Evolutionary conservation across 2,329 filamentous ascomycete species (phyloP), one percentile per base, ranked within the genome.

Genomic region (Colletotrichum euphorbiae): DNA sequence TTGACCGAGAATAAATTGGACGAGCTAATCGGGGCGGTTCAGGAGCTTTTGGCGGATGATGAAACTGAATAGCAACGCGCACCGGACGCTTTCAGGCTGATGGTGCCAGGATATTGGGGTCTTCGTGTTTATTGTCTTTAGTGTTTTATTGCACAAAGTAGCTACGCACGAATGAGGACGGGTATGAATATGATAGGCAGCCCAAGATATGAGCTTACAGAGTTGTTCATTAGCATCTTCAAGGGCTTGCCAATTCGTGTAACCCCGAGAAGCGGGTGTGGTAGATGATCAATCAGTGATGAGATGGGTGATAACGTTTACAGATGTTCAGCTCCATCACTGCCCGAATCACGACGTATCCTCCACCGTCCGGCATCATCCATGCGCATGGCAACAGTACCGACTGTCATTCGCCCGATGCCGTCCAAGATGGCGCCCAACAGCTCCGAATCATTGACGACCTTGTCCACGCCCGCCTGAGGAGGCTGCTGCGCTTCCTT

Each of bases 361-460:
- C 81, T 77, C 81, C 80, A 83, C 45, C 81, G 75, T 3, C 80
- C 81, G 11, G 74, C 77, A 13, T 78, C 73, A 52, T 83, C 79
- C 71, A 75, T 72, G 33, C 69, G 67, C 77, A 83, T 81, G 17
- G 73, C 72, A 19, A 66, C 48, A 3, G 61, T 66, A 17, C 61
- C 66, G 11, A 83, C 73, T 33, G 66, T 61, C 50, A 79, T 72
- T 7, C 74, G 73, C 6, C 74, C 74, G 6, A 82, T 78, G 2
- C 78, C 80, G 3, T 80, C 75, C 6, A 82, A 54, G 0, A 82
- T 73, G 13, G 77, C 73, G 19, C 77, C 74, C 21, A 81, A 71
- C 2, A 80, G 69, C 24, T 76, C 76, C 5, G 73, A 71, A 6
- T 78, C 75, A 31, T 79, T 74, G 1, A 70, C 63, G 33, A 17